Evolutionary conservation across 208 protist species (phyloP).

Genomic region (Willaertia magna): DNA sequence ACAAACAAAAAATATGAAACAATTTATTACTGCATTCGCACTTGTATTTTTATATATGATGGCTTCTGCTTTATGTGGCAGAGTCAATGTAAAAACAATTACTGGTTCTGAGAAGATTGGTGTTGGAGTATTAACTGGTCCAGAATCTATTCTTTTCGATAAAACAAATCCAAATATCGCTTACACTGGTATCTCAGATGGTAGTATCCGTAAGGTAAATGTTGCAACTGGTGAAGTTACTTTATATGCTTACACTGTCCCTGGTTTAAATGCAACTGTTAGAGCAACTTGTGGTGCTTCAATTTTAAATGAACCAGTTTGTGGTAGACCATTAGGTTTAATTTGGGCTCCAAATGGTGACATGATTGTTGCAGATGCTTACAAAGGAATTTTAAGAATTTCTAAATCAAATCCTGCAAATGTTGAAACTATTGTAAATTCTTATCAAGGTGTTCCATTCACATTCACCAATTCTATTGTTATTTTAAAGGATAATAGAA

Average conservation of each 20-base stretch:
- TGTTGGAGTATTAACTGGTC: too few species aligned
- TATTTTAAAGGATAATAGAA: background rate
- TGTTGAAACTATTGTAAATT: background rate
- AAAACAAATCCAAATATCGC: background rate
- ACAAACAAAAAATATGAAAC: too few species aligned
- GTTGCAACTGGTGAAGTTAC: background rate
- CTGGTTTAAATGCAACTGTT: background rate
- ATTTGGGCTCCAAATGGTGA: background rate
- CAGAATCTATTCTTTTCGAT: too few species aligned
- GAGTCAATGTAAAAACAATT: too few species aligned
- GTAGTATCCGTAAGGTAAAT: background rate
- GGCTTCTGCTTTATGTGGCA: too few species aligned
- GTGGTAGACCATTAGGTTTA: background rate
- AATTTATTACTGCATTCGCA: too few species aligned
- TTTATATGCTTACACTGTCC: background rate
- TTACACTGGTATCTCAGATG: background rate
- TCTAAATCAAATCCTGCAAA: background rate
- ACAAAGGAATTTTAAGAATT: background rate
- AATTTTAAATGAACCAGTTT: background rate
- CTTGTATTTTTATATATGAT: too few species aligned
- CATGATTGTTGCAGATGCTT: background rate
- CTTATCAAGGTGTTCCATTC: background rate
- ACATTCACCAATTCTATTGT: background rate
- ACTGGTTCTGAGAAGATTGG: too few species aligned
- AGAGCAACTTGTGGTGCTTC: background rate